Conservation (phyloP, 1,284 basidiomycete species). For the Caloboletus inedulis region DNA sequence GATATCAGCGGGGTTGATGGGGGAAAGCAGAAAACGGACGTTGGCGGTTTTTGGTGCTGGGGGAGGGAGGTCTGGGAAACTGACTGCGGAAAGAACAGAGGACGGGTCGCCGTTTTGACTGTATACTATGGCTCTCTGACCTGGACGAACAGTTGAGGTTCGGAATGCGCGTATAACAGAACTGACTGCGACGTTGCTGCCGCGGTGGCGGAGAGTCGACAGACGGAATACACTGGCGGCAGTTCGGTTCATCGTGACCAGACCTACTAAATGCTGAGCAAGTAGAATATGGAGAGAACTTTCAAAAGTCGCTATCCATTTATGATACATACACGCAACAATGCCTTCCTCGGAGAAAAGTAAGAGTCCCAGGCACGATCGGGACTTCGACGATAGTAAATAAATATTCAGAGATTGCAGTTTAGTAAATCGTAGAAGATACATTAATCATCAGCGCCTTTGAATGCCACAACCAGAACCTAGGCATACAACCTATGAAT, state of each 20-base stretch:
- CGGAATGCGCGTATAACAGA: conserved; percentile 18
- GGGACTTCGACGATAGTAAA: neutral
- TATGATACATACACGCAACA: neutral
- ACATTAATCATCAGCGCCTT: conserved; percentile 8
- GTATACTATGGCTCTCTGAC: conserved; percentile 66
- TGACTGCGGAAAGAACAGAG: conserved; percentile 52
- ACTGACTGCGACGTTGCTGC: neutral
- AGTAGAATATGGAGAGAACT: neutral
- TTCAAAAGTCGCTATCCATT: neutral
- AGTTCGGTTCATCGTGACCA: conserved; percentile 7
- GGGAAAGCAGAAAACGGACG: conserved; percentile 68
- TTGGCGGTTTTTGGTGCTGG: conserved; percentile 58
- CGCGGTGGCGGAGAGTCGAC: neutral
- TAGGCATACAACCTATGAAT: conserved; percentile 24
- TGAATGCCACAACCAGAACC: conserved; percentile 8
- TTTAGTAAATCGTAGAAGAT: conserved; percentile 11
- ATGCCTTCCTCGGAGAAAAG: neutral
- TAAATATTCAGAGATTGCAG: neutral
- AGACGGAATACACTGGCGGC: neutral
- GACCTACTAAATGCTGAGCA: neutral
- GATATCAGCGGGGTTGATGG: conserved; percentile 78
- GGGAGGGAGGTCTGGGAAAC: conserved; percentile 51
- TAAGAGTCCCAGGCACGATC: neutral
- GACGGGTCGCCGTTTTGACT: conserved; percentile 55
- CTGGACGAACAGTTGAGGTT: conserved; percentile 18